phyloP scores from a whole-genome alignment of 345 rosid genomes.

The Pugionium cornutum region DNA sequence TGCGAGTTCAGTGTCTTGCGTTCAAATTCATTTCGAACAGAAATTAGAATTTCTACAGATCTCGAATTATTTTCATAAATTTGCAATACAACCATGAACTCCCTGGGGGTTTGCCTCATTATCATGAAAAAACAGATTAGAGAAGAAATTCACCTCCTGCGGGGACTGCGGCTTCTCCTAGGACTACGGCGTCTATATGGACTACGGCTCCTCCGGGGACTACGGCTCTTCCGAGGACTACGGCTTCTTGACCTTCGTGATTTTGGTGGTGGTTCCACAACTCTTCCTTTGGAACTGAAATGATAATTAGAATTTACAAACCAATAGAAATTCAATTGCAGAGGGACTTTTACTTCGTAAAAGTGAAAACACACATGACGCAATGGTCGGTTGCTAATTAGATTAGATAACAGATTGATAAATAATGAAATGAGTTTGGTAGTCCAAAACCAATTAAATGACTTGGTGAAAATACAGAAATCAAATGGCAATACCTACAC shows the following conservation, averaged over 20 bases:
- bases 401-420: too few species aligned
- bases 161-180: constrained; percentile 56
- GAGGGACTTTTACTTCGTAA: neutral
- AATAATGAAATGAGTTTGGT: too few species aligned
- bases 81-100: neutral
- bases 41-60: too few species aligned
- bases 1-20: too few species aligned
- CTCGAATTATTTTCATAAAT: too few species aligned
- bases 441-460: too few species aligned
- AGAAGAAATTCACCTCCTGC: constrained; percentile 42
- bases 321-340: constrained; percentile 4
- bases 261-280: constrained; percentile 42
- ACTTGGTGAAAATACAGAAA: too few species aligned
- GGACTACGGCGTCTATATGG: constrained; percentile 36
- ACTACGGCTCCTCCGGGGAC: constrained; percentile 48
- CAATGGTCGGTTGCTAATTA: too few species aligned
- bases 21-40: too few species aligned
- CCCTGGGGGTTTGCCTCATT: neutral
- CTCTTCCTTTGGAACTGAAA: constrained; percentile 47
- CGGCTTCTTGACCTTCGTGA: constrained; percentile 51
- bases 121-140: neutral
- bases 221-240: constrained; percentile 53
- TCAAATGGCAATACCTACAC: too few species aligned
- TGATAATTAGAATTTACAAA: constrained; percentile 1
- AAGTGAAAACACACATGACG: neutral